Evolutionary conservation across 768 basidiomycete genomes (phyloP), one percentile per base, ranked within the genome.

Genomic region (Sistotremastrum suecicum): DNA sequence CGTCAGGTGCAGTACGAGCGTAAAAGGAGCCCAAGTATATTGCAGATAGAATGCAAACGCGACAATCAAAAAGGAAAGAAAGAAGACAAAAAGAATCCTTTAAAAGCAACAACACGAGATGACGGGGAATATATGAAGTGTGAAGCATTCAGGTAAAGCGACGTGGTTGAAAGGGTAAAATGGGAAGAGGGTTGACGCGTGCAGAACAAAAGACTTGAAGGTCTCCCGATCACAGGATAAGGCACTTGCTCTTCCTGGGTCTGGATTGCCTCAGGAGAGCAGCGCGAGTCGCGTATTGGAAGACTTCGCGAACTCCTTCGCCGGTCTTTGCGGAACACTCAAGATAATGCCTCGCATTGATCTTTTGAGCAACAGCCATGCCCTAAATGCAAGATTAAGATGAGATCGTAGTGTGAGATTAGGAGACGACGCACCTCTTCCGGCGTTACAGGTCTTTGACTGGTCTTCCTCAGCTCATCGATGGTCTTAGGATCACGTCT

Each of bases 291-390:
- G 95, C 95, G 54, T 84, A 86, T 67, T 98, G 90, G 79, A 99
- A 99, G 39, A 99, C 94, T 66, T 98, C 92, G 51, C 86, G 81
- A 41, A 99, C 94, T 54, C 94, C 92, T 66, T 97, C 90, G 48
- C 92, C 91, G 10, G 89, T 81, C 72, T 83, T 84, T 62, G 91
- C 91, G 45, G 89, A 92, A 64, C 95, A 99, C 64, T 99, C 95
- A 44, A 99, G 80, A 65, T 98, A 99, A 60, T 89, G 83, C 66
- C 80, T 86, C 4, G 95, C 94, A 31, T 85, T 85, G 55, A 99
- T 98, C 83, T 97, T 94, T 70, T 87, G 83, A 28, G 86, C 80
- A 34, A 97, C 83, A 5, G 85, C 84, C 78, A 90, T 83, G 50
- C 91, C 95, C 88, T 98, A 55, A 34, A 36, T 39, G 43, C 8